Evolutionary conservation across 176 grass and related monocot species (phyloP).

Genomic region (Lolium rigidum): DNA sequence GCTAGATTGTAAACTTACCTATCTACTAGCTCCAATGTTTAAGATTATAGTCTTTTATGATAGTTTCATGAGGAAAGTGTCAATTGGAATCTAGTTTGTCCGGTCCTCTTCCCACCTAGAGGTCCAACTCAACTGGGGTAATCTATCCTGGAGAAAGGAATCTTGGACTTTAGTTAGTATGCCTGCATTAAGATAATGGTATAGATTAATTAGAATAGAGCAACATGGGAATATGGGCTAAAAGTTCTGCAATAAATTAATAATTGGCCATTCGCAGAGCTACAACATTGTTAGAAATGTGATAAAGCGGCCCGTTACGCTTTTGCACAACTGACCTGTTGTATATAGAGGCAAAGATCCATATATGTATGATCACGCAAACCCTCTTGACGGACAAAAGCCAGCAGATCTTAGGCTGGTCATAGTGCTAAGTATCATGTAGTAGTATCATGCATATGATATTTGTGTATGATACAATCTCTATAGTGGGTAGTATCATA

Average conservation of each 20-base stretch:
- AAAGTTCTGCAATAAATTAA: slow-evolving; percentile 46
- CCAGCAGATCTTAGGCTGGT: slow-evolving; percentile 50
- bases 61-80: slow-evolving; percentile 27
- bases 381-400: slow-evolving; percentile 49
- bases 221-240: slow-evolving; percentile 55
- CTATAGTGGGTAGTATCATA: too few relatives aligned
- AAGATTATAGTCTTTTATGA: background rate
- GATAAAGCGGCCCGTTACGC: slow-evolving; percentile 25
- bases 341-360: slow-evolving; percentile 13
- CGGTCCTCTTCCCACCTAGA: slow-evolving; percentile 62
- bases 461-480: too few relatives aligned
- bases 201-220: slow-evolving; percentile 49
- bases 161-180: slow-evolving; percentile 71
- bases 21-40: background rate
- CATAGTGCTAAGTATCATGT: too few relatives aligned
- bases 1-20: too few relatives aligned
- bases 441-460: too few relatives aligned
- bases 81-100: slow-evolving; percentile 50
- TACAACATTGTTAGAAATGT: slow-evolving; percentile 38
- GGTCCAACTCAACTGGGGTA: slow-evolving; percentile 45
- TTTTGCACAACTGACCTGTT: slow-evolving; percentile 47
- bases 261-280: slow-evolving; percentile 36
- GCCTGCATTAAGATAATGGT: slow-evolving; percentile 48
- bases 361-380: slow-evolving; percentile 38
- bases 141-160: slow-evolving; percentile 54